Base-by-base conservation (phyloP, 805 yeast species). In the Nakazawaea molendinolei region DNA sequence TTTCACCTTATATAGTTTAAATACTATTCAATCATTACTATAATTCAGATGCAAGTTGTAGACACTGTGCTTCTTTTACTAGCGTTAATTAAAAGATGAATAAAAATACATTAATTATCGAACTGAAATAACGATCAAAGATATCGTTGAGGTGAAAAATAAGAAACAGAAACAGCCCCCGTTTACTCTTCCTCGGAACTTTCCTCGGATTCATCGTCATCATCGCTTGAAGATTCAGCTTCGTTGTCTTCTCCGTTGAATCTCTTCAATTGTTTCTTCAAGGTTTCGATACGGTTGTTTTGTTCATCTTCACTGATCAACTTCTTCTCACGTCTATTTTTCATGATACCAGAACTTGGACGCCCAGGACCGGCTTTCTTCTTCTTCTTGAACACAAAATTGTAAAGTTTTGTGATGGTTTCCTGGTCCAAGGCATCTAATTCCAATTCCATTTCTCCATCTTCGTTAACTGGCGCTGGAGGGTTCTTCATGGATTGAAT, bases 371-470 rank as follows among this genome's bases (percentile, higher is more conserved):
- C 51, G 33, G 57, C 53, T 46, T 58, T 65, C 47, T 56, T 61
- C 49, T 65, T 61, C 43, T 62, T 64, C 39, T 58, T 58, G 42
- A 81, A 84, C 47, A 92, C 86, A 48, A 81, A 84, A 55, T 82
- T 80, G 68, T 87, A 90, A 44, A 92, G 66, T 52, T 85, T 84
- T 55, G 85, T 62, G 37, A 90, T 71, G 1, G 97, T 89, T 28
- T 74, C 65, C 45, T 86, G 86, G 50, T 86, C 95, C 48, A 92
- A 70, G 59, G 82, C 82, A 55, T 92, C 97, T 79, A 92, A 83
- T 59, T 92, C 98, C 42, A 92, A 71, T 65, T 92, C 98, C 43
- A 92, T 92, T 64, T 92, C 97, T 40, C 90, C 97, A 49, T 86
- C 90, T 49, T 72, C 77, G 41, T 69, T 72, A 48, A 54, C 60